Evolutionary conservation across 2,329 filamentous ascomycete genomes (phyloP), one percentile per base, ranked within the genome.

Genomic region (Atkinsonella texensis): DNA sequence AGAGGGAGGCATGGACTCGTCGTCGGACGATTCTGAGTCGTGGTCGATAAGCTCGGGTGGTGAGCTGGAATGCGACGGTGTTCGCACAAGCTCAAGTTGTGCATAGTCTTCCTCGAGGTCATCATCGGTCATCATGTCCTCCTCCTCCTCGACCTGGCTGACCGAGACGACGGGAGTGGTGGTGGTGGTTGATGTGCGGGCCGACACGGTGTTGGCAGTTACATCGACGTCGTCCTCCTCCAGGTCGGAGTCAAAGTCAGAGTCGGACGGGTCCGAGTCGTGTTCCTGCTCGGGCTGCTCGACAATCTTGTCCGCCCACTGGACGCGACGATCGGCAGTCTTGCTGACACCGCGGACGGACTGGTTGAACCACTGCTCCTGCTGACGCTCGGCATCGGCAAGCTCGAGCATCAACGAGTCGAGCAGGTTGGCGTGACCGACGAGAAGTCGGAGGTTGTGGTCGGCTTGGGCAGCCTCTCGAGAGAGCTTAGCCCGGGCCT

Each of bases 331-430:
- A 56, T 87, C 79, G 59, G 84, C 75, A 55, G 72, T 70, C 50
- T 66, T 70, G 65, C 76, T 75, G 60, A 86, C 86, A 63, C 85
- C 86, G 67, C 81, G 84, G 70, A 96, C 87, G 56, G 89, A 93
- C 69, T 89, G 85, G 80, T 96, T 94, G 84, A 96, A 97, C 90
- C 90, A 96, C 59, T 81, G 84, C 72, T 97, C 91, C 72, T 97
- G 93, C 70, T 96, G 89, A 62, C 84, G 82, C 77, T 97, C 93
- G 65, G 91, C 91, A 54, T 95, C 88, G 70, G 89, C 87, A 54
- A 98, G 87, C 65, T 80, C 76, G 60, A 93, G 80, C 93, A 97
- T 97, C 65, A 98, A 75, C 41, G 84, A 85, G 74, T 98, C 93
- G 68, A 98, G 87, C 46, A 97, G 85, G 79, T 97, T 98, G 75